Evolutionary conservation across 495 filamentous ascomycete genomes (phyloP), one percentile per base, ranked within the genome.

Genomic region (Cercophora sp.): DNA sequence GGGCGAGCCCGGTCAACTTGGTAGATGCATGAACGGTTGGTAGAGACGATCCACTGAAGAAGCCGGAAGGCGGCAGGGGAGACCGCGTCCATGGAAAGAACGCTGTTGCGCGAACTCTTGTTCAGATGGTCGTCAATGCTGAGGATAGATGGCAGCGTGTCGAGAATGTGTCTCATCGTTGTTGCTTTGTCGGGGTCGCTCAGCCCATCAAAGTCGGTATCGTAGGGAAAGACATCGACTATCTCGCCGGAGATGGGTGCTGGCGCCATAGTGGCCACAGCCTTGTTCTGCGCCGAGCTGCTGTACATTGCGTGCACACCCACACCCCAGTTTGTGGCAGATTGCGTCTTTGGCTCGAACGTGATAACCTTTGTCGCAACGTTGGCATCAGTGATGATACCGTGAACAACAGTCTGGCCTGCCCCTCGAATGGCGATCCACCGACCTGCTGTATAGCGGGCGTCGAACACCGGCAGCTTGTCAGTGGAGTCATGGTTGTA

Each of bases 11-110:
- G 40, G 42, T 67, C 64, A 10, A 67, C 51, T 56, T 90, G 83
- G 40, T 89, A 74, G 48, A 97, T 95, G 56, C 84, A 92, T 2
- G 91, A 93, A 31, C 89, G 75, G 60, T 96, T 96, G 0, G 90
- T 95, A 1, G 89, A 88, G 47, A 97, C 84, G 54, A 97, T 88
- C 92, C 92, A 96, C 51, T 87, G 79, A 15, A 96, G 72, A 5
- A 94, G 61, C 23, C 82, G 80, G 4, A 88, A 63, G 2, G 86
- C 82, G 5, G 87, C 74, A 3, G 83, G 85, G 1, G 82, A 79
- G 9, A 96, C 73, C 0, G 80, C 71, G 1, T 68, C 61, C 87
- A 88, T 94, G 9, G 70, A 67, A 20, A 71, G 68, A 20, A 96
- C 71, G 32, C 58, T 58, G 15, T 52, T 71, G 35, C 68, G 70